phyloP scores from a whole-genome alignment of 2,329 filamentous ascomycete species.

The Phialophora expanda region DNA sequence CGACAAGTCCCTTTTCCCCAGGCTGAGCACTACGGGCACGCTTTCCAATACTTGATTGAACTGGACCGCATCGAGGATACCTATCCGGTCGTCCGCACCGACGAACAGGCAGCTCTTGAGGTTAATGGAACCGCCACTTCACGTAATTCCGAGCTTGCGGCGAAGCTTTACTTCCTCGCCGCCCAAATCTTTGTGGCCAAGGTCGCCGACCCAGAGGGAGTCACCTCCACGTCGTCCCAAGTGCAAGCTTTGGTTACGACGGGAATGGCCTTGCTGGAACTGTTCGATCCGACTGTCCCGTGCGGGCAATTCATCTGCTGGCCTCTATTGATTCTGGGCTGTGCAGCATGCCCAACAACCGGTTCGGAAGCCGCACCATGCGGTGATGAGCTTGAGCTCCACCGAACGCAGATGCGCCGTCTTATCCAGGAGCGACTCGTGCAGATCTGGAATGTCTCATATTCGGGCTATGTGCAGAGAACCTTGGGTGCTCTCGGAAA shows the following conservation, averaged over 20 bases:
- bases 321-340: slow-evolving; percentile 33
- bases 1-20: slow-evolving; percentile 24
- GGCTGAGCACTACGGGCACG: slow-evolving; percentile 21
- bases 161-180: slow-evolving; percentile 31
- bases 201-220: slow-evolving; percentile 22
- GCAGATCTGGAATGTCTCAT: slow-evolving; percentile 33
- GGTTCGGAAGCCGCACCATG: not conserved
- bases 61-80: slow-evolving; percentile 20
- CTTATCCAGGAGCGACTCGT: slow-evolving; percentile 27
- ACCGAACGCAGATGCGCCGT: slow-evolving; percentile 20
- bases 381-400: not conserved
- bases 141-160: slow-evolving; percentile 26
- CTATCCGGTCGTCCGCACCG: slow-evolving; percentile 12
- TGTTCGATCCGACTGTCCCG: slow-evolving; percentile 23
- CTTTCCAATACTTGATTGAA: slow-evolving; percentile 27
- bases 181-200: slow-evolving; percentile 29
- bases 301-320: slow-evolving; percentile 35
- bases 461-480: slow-evolving; percentile 33
- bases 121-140: not conserved
- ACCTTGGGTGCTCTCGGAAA: slow-evolving; percentile 24
- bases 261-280: slow-evolving; percentile 19
- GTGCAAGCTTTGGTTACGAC: slow-evolving; percentile 18
- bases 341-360: slow-evolving; percentile 28
- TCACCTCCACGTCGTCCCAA: slow-evolving; percentile 18
- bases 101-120: not conserved